Conservation (phyloP, 2,329 filamentous ascomycete species). For the Paracamarosporium sp. region DNA sequence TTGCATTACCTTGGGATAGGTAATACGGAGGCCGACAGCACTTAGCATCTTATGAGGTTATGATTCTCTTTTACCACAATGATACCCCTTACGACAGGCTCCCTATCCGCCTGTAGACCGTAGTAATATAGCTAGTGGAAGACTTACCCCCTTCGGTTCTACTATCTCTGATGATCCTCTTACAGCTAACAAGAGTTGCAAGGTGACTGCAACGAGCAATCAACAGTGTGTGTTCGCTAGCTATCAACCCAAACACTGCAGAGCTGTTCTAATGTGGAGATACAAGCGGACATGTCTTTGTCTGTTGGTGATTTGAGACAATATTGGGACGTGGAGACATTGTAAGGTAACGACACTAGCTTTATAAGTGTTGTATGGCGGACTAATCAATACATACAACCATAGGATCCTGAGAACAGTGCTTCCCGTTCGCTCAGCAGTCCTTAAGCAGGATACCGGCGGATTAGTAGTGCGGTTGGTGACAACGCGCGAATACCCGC, state of each 20-base stretch:
- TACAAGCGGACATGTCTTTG: too few species aligned
- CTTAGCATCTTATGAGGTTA: background rate
- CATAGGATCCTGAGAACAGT: constrained; percentile 7
- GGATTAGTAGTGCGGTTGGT: constrained; percentile 10
- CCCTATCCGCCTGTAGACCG: background rate
- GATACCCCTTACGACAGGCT: background rate
- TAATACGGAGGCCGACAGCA: background rate
- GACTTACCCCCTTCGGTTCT: too few species aligned
- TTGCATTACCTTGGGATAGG: background rate
- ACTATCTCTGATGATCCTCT: too few species aligned
- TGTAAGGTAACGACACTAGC: background rate
- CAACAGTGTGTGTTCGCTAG: too few species aligned
- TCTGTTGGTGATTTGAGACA: too few species aligned
- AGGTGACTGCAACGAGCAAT: too few species aligned
- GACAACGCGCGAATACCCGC: constrained; percentile 8
- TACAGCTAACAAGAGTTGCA: background rate
- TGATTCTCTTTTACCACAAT: background rate
- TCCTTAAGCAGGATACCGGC: constrained; percentile 10
- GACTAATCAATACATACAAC: constrained; percentile 3
- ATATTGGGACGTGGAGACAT: background rate
- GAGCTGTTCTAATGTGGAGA: too few species aligned
- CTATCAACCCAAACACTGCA: too few species aligned
- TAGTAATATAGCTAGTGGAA: background rate
- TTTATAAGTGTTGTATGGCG: background rate
- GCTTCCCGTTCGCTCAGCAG: constrained; percentile 12